These are phyloP conservation scores for Ascomycota sp. DNA, from an alignment of 2,329 filamentous ascomycete species.

Conservation along the genomic window DNA sequence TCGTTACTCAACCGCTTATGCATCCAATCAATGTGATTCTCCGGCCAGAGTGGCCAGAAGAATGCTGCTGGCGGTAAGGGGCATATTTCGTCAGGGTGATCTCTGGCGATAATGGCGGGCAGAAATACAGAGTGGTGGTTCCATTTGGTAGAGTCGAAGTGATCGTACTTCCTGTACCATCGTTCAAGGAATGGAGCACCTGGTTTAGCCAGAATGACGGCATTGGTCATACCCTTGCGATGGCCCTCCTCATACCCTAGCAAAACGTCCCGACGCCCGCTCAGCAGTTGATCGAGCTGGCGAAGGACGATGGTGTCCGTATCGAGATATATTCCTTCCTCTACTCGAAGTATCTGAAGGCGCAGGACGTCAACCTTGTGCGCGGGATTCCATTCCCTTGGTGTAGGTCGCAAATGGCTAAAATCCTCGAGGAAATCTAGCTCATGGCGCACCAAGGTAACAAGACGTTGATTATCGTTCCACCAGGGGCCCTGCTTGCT, in stretches of 20 bases:
- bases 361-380: constrained; percentile 1
- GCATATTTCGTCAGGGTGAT: not conserved
- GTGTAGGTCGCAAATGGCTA: not conserved
- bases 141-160: constrained; percentile 1
- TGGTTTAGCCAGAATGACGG: constrained; percentile 1
- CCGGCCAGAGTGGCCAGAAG: constrained; percentile 1
- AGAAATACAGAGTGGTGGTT: constrained; percentile 1
- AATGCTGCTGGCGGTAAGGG: not conserved
- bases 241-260: constrained; percentile 1
- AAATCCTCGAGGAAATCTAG: not conserved
- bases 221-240: constrained; percentile 1
- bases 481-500: constrained; percentile 2
- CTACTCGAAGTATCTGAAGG: not conserved
- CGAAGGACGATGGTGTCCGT: constrained; percentile 1
- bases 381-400: not conserved
- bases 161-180: constrained; percentile 1
- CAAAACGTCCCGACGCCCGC: not conserved
- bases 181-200: constrained; percentile 1
- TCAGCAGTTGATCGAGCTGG: not conserved
- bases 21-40: not conserved
- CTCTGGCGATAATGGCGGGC: not conserved
- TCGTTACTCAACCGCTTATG: not conserved
- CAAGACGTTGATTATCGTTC: not conserved
- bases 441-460: not conserved
- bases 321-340: constrained; percentile 1